Base-by-base conservation (phyloP, 306 rosid genomes). In the Luffa acutangula region DNA sequence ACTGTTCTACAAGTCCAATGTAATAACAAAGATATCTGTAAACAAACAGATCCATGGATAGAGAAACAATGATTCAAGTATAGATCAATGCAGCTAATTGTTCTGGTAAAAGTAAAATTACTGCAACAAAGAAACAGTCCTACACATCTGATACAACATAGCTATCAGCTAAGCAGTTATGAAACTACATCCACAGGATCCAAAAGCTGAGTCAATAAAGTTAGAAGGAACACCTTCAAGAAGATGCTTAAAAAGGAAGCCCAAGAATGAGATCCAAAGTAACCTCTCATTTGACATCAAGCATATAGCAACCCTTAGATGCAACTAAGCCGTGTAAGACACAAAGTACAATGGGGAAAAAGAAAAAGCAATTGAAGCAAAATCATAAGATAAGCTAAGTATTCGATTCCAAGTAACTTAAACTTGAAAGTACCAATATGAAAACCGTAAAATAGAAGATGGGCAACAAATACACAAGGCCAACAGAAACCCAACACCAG, bases 131-230 rank as follows among this genome's bases (percentile, higher is more conserved):
- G 17, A 42, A 69, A 18, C 75, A 43, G 17, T 71, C 36, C 41
- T 71, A 20, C 2, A 46, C 58, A 71, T 46, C n/a, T 43, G 8
- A 69, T 43, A 31, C 77, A 71, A 5, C 6, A 71, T 21, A 31
- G 39, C 6, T 71, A 71, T 5, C 57, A 10, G 48, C 43, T 20
- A 70, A 43, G 37, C 15, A 43, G 54, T 71, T 20, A 15, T 1
- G 56, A 70, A 70, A 70, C 48, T 45, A 43, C 77, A 71, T 71
- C 77, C 41, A 46, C 20, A 71, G 77, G 57, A 45, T 71, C 58
- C 41, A 73, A 48, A 49, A 49, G 56, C 36, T 13, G 20, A 48
- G 58, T 72, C 20, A 31, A 74, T 31, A 4, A 51, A 51, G 45
- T 48, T 74, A 74, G 31, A 74, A 51, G 33, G 1, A 74, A 9